A percentile compares a stretch with the other conserved stretches of the same genome.
Evolutionary conservation across 2,329 filamentous ascomycete species (phyloP).

Genomic region (Neopestalotiopsis sp.): DNA sequence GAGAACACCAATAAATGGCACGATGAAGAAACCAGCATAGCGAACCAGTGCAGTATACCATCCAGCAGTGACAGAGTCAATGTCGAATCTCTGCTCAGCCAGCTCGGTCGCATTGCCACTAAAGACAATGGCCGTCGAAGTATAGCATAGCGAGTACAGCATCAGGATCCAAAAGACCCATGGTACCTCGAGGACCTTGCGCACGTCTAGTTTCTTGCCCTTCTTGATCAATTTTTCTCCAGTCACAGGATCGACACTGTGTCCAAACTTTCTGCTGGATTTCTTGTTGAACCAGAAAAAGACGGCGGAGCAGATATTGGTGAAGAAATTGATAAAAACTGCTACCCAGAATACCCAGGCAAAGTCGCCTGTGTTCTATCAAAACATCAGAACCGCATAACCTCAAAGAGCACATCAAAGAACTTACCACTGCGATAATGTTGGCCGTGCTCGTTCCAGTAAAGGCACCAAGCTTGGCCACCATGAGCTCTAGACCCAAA

Average conservation of each 20-base stretch:
- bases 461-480: constrained; percentile 66
- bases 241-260: constrained; percentile 58
- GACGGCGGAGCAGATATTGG: constrained; percentile 55
- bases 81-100: constrained; percentile 62
- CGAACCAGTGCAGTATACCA: constrained; percentile 65
- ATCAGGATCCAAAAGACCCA: constrained; percentile 65
- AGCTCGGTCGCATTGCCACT: constrained; percentile 64
- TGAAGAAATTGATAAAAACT: constrained; percentile 69
- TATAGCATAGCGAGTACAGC: constrained; percentile 62
- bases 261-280: constrained; percentile 51
- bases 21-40: constrained; percentile 62
- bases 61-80: constrained; percentile 58
- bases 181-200: constrained; percentile 60
- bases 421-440: constrained; percentile 57
- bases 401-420: too few species aligned
- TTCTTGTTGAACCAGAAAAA: constrained; percentile 63
- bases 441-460: constrained; percentile 66
- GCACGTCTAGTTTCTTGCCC: constrained; percentile 60
- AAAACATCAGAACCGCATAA: constrained; percentile 23
- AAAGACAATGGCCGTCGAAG: constrained; percentile 59
- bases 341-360: constrained; percentile 67
- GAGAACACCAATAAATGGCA: constrained; percentile 59
- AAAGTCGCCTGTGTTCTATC: constrained; percentile 60
- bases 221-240: constrained; percentile 65
- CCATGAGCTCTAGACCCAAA: constrained; percentile 62